Evolutionary conservation across 208 protist genomes (phyloP).

Genomic region (Trichomonas tenax): DNA sequence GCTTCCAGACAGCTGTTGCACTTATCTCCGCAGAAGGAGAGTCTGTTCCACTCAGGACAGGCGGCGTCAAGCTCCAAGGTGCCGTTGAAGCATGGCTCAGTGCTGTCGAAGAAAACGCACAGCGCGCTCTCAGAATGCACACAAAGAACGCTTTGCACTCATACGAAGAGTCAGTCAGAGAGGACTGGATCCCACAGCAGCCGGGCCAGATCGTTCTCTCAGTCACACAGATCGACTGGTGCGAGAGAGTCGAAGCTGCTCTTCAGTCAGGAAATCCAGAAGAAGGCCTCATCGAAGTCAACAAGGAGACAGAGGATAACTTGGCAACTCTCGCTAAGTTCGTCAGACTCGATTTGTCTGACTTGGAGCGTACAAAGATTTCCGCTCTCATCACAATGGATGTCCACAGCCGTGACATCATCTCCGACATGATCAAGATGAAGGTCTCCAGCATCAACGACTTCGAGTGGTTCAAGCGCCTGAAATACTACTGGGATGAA

Average conservation of each 20-base stretch:
- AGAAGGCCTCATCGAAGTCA: slow-evolving; percentile 81
- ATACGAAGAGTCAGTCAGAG: slow-evolving; percentile 39
- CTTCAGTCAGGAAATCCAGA: slow-evolving; percentile 73
- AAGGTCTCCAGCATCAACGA: slow-evolving; percentile 57
- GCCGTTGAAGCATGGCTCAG: slow-evolving; percentile 85
- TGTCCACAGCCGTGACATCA: slow-evolving; percentile 83
- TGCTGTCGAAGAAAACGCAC: slow-evolving; percentile 59
- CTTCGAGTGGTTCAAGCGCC: slow-evolving; percentile 69
- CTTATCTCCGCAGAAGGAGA: slow-evolving; percentile 83
- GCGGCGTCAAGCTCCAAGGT: slow-evolving; percentile 63
- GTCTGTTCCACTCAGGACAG: slow-evolving; percentile 67
- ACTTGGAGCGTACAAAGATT: slow-evolving; percentile 68
- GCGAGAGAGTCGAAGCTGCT: slow-evolving; percentile 62
- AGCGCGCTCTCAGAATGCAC: background rate
- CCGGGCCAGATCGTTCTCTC: slow-evolving; percentile 74
- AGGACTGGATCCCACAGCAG: slow-evolving; percentile 71
- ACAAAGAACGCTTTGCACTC: background rate
- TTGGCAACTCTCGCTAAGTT: slow-evolving; percentile 75
- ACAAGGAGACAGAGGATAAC: slow-evolving; percentile 74
- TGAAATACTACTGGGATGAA: slow-evolving; percentile 35
- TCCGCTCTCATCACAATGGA: slow-evolving; percentile 86
- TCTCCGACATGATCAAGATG: slow-evolving; percentile 70
- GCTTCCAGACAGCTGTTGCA: background rate
- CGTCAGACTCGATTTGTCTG: slow-evolving; percentile 65
- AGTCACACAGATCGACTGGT: slow-evolving; percentile 72